Evolutionary conservation across 129 eudicot species (phyloP).

Genomic region (Silybum marianum): DNA sequence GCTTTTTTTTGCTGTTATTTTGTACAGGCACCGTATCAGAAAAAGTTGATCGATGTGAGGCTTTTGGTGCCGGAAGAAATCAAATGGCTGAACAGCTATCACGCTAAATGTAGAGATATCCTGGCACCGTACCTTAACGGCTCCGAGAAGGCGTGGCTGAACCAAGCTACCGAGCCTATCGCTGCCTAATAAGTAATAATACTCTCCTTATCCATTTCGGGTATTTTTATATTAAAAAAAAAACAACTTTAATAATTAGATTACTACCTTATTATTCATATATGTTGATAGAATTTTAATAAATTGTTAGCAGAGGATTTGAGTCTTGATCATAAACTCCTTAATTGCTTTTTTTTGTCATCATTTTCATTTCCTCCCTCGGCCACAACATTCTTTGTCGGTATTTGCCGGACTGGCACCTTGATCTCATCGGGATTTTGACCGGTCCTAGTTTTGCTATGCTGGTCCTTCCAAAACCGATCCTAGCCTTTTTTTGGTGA

Average conservation of each 20-base stretch:
- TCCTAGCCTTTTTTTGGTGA: too few relatives aligned
- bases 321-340: neutral
- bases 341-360: too few relatives aligned
- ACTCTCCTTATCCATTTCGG: neutral
- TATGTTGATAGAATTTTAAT: neutral
- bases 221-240: neutral
- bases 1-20: neutral
- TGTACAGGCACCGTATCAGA: constrained; percentile 89
- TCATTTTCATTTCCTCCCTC: too few relatives aligned
- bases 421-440: too few relatives aligned
- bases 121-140: constrained; percentile 68
- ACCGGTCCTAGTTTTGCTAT: too few relatives aligned
- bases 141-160: constrained; percentile 76
- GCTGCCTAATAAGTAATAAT: constrained; percentile 37
- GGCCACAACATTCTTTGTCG: too few relatives aligned
- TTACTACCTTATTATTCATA: neutral
- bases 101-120: constrained; percentile 64
- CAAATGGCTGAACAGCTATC: constrained; percentile 83
- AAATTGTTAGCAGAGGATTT: neutral
- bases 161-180: constrained; percentile 82
- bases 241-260: constrained; percentile 1
- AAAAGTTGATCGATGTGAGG: constrained; percentile 68
- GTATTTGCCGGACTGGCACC: too few relatives aligned
- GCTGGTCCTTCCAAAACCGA: too few relatives aligned
- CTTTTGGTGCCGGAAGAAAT: constrained; percentile 78